phyloP scores from a whole-genome alignment of 1,284 basidiomycete genomes.

The Malassezia japonica region DNA sequence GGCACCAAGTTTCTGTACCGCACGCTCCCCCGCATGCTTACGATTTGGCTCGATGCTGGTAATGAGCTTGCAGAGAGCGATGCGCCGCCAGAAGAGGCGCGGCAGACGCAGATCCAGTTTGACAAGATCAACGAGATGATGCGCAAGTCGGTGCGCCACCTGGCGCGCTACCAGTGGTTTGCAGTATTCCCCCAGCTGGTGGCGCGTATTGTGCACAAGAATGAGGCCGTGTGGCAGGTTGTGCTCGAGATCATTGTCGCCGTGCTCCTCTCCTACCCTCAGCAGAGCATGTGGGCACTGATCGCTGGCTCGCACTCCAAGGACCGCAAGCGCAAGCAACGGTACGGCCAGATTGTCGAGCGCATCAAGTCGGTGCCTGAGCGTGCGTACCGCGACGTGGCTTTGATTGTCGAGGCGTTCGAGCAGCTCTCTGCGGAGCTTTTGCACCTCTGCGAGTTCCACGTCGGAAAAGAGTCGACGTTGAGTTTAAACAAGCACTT shows the following conservation, averaged over 20 bases:
- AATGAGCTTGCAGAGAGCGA: conserved; percentile 51
- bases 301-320: conserved; percentile 79
- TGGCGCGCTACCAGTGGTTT: conserved; percentile 68
- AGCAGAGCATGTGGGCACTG: conserved; percentile 88
- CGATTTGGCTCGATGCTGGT: conserved; percentile 89
- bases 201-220: conserved; percentile 77
- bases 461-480: conserved; percentile 25
- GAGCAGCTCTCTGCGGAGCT: conserved; percentile 41
- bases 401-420: conserved; percentile 26
- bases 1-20: conserved; percentile 97
- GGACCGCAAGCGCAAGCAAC: conserved; percentile 57
- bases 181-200: conserved; percentile 95
- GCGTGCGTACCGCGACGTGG: conserved; percentile 25
- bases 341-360: conserved; percentile 60
- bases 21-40: conserved; percentile 83
- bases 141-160: conserved; percentile 59
- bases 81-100: conserved; percentile 10
- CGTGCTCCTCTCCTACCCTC: conserved; percentile 73
- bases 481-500: conserved; percentile 33
- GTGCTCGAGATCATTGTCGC: conserved; percentile 63
- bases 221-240: conserved; percentile 60
- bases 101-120: conserved; percentile 27
- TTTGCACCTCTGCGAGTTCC: conserved; percentile 36
- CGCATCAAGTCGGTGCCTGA: conserved; percentile 16
- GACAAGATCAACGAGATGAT: conserved; percentile 51